Conservation (phyloP, 2,329 filamentous ascomycete genomes). For the Emmonsiellopsis sp. region DNA sequence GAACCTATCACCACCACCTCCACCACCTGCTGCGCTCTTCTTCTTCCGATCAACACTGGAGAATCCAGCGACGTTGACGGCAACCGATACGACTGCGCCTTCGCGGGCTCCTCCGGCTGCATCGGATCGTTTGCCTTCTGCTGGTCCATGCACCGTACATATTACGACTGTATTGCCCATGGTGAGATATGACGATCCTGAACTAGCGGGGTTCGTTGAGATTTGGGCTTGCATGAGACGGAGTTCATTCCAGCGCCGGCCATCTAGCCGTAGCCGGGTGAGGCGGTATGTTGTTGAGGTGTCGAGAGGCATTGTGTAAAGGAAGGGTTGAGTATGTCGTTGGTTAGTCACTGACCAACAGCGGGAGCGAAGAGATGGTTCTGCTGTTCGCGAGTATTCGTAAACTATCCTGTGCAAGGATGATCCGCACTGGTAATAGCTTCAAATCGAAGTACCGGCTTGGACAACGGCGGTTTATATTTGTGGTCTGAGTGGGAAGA, state of each 20-base stretch:
- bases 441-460: too few relatives aligned
- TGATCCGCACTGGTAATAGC: too few relatives aligned
- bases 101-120: constrained; percentile 38
- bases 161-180: constrained; percentile 98
- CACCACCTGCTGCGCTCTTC: constrained; percentile 34
- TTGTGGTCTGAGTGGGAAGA: too few relatives aligned
- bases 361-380: too few relatives aligned
- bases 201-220: constrained; percentile 82
- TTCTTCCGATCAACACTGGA: constrained; percentile 77
- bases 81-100: constrained; percentile 65
- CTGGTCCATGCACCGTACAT: constrained; percentile 80
- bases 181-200: constrained; percentile 87
- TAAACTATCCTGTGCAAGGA: background rate
- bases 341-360: background rate
- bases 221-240: constrained; percentile 82
- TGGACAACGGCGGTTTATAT: too few relatives aligned
- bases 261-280: constrained; percentile 72
- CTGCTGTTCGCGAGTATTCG: background rate
- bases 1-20: constrained; percentile 65
- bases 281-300: constrained; percentile 85
- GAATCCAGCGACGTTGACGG: constrained; percentile 80
- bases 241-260: constrained; percentile 93
- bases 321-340: background rate
- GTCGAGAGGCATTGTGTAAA: constrained; percentile 71
- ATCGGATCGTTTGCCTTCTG: constrained; percentile 53